A percentile compares a stretch with the other conserved stretches of the same genome.
Conservation (phyloP, 768 basidiomycete species). For the Agaricus blazei region DNA sequence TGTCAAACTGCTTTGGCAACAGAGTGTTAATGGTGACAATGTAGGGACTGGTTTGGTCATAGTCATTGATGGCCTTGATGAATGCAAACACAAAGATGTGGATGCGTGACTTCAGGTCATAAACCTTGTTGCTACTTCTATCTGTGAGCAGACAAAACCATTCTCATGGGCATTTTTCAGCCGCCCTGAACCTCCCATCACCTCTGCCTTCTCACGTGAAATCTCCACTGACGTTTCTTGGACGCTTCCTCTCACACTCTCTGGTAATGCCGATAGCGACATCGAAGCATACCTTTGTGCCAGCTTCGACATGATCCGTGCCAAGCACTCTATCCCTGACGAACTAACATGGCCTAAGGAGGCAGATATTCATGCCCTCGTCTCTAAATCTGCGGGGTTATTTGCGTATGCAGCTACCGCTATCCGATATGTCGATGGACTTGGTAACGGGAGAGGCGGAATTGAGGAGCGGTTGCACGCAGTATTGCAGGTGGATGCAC, state of each 20-base stretch:
- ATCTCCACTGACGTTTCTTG: background rate
- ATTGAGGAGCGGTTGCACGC: too few species aligned
- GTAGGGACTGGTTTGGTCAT: conserved; percentile 2
- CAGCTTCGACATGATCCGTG: conserved; percentile 10
- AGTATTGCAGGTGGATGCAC: too few species aligned
- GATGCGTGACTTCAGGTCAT: conserved; percentile 14
- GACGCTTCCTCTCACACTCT: conserved; percentile 4
- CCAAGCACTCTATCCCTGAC: background rate
- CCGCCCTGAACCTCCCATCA: conserved; percentile 8
- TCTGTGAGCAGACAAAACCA: conserved; percentile 2
- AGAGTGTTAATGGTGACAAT: background rate
- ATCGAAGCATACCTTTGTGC: conserved; percentile 13
- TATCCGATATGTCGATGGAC: background rate
- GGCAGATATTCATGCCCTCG: background rate
- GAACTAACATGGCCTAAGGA: background rate
- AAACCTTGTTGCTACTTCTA: background rate
- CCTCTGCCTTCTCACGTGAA: conserved; percentile 12
- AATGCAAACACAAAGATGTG: conserved; percentile 14
- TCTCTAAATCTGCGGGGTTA: background rate
- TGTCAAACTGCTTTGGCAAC: conserved; percentile 2
- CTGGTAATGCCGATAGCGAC: conserved; percentile 13
- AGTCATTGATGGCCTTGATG: conserved; percentile 21
- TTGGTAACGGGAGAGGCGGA: too few species aligned
- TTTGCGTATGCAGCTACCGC: background rate
- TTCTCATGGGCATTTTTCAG: conserved; percentile 18